Evolutionary conservation across 2,329 filamentous ascomycete genomes (phyloP), one percentile per base, ranked within the genome.

Genomic region (Zymoseptoria pseudotritici): DNA sequence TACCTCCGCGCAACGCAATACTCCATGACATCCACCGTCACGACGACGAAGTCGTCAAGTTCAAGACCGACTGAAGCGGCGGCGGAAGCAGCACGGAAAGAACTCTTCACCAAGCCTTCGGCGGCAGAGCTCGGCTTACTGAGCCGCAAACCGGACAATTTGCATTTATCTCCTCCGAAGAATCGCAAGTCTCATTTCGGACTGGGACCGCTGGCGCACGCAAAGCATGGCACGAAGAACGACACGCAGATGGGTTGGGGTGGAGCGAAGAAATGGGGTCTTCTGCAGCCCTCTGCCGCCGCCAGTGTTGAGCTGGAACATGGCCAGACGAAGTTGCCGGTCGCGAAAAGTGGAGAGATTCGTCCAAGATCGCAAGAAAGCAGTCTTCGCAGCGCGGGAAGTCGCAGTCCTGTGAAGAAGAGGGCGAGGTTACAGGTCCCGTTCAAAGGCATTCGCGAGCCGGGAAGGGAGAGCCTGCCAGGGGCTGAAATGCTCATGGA

Each of bases 1-100:
- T 92, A 92, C 73, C 86, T 91, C 81, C 80, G 76, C 57, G 55
- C 71, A 9, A 64, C 65, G 46, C 63, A 68, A 49, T 60, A 57
- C 22, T 54, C 62, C 20, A 60, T 54, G 31, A 59, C 61, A 10
- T 57, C 58, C 13, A 61, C 60, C 21, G 66, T 63, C 26, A 60
- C 62, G 24, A 59, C 61, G 2, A 62, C 63, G 11, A 54, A 60
- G 51, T 63, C 58, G 4, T 53, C 54, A 4, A 24, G 5, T 17
- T 17, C 24, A 13, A 51, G 19, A 21, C 53, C n/a, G n/a, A 60
- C 57, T 10, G 50, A 50, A n/a, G 59, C 46, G 20, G 56, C 60
- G 24, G 54, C 61, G 49, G 57, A 63, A 57, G 58, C 60, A 55
- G 59, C 62, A 17, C 17, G 57, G 52, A 50, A 54, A 19, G 58